These are phyloP conservation scores for Alternaria incomplexa DNA, from an alignment of 2,329 filamentous ascomycete genomes.

Conservation along the genomic window DNA sequence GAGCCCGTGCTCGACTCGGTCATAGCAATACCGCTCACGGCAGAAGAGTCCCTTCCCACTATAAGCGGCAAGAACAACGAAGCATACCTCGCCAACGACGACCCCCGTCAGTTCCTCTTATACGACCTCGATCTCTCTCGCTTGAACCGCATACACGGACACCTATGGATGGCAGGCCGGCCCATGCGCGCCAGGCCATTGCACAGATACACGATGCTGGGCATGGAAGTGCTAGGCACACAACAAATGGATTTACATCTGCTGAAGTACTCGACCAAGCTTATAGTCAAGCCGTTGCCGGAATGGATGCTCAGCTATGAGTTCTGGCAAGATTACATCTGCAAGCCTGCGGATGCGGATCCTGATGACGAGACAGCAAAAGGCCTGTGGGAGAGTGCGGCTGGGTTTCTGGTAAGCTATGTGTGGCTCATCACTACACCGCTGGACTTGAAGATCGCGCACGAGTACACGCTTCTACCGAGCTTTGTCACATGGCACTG, in stretches of 20 bases:
- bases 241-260: constrained; percentile 48
- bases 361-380: background rate
- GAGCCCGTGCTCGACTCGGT: constrained; percentile 26
- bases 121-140: constrained; percentile 39
- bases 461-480: constrained; percentile 37
- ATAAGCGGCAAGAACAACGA: constrained; percentile 29
- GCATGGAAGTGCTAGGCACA: constrained; percentile 36
- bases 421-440: constrained; percentile 45
- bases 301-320: constrained; percentile 38
- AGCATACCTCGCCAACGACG: constrained; percentile 29
- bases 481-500: constrained; percentile 40
- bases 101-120: constrained; percentile 34
- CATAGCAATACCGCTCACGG: constrained; percentile 23
- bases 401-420: constrained; percentile 43
- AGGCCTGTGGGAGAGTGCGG: constrained; percentile 22
- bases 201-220: constrained; percentile 46
- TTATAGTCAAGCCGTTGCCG: constrained; percentile 43
- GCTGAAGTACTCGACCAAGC: constrained; percentile 38
- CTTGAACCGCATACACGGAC: constrained; percentile 42
- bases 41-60: constrained; percentile 43
- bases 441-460: constrained; percentile 42
- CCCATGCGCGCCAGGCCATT: constrained; percentile 45
- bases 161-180: constrained; percentile 47
- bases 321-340: constrained; percentile 42
- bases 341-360: constrained; percentile 22